Evolutionary conservation across 2,329 filamentous ascomycete species (phyloP).

Genomic region (Alternaria novae-zelandiae): DNA sequence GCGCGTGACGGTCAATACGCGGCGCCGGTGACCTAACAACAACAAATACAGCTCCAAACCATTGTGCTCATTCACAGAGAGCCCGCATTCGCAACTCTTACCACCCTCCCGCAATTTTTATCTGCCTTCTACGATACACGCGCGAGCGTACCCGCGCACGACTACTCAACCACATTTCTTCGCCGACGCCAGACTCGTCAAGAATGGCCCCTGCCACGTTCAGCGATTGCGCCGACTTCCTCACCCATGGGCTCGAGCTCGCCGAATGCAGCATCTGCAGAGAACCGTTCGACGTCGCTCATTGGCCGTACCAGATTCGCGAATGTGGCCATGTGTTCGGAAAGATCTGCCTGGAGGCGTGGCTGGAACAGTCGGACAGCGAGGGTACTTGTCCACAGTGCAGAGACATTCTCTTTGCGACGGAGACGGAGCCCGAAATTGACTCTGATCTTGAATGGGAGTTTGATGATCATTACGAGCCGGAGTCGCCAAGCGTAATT

Average conservation of each 20-base stretch:
- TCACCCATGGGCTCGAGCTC: neutral
- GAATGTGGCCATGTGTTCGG: neutral
- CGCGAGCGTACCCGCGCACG: neutral
- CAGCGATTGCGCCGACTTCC: neutral
- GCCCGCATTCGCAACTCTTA: accelerated
- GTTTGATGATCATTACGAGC: no score
- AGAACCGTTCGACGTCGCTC: neutral
- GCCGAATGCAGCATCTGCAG: neutral
- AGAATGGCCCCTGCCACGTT: accelerated
- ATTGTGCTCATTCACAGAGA: neutral
- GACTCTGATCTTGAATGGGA: no score
- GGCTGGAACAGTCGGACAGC: neutral
- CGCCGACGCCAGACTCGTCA: neutral
- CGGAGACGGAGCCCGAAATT: no score
- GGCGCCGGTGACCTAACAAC: neutral
- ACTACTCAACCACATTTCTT: neutral
- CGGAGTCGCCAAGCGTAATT: no score
- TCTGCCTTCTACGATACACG: accelerated
- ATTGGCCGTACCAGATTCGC: neutral
- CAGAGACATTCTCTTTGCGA: neutral
- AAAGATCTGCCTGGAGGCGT: neutral
- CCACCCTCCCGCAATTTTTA: neutral
- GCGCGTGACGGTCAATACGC: neutral
- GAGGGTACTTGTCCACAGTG: neutral
- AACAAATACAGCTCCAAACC: neutral